Conservation (phyloP, 139 green algal genomes). For the Gonium pectorale region DNA sequence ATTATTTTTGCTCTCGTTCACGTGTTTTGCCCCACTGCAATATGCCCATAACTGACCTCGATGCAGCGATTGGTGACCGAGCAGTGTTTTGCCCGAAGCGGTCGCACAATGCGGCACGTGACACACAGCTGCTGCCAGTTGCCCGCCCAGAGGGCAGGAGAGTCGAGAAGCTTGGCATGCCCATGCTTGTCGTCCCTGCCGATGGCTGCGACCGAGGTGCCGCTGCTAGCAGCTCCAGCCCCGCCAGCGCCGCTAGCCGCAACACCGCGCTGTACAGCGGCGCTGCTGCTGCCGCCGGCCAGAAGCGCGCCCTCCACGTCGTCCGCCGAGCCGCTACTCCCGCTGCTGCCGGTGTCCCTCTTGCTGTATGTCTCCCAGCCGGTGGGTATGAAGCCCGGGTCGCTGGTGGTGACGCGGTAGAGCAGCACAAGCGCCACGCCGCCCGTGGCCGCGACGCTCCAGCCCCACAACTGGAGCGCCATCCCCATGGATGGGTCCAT, state of each 20-base stretch:
- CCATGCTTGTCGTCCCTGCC: background rate
- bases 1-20: too few species aligned
- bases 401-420: conserved; percentile 81
- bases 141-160: conserved; percentile 86
- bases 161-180: conserved; percentile 74
- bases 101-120: conserved; percentile 92
- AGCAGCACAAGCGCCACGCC: conserved; percentile 73
- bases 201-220: background rate
- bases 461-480: conserved; percentile 30
- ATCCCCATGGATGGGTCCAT: conserved; percentile 27
- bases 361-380: conserved; percentile 57
- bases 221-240: background rate
- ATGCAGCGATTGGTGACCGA: conserved; percentile 88
- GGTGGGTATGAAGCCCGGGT: conserved; percentile 84
- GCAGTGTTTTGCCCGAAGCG: conserved; percentile 95
- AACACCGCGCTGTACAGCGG: background rate
- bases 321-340: background rate
- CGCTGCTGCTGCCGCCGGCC: background rate
- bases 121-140: conserved; percentile 93
- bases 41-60: conserved; percentile 61
- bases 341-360: background rate
- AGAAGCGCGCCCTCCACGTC: background rate
- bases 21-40: too few species aligned
- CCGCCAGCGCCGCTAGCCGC: background rate
- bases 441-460: conserved; percentile 32